These are phyloP conservation scores for Echinosophora koreensis DNA, from an alignment of 306 rosid genomes.

Conservation along the genomic window DNA sequence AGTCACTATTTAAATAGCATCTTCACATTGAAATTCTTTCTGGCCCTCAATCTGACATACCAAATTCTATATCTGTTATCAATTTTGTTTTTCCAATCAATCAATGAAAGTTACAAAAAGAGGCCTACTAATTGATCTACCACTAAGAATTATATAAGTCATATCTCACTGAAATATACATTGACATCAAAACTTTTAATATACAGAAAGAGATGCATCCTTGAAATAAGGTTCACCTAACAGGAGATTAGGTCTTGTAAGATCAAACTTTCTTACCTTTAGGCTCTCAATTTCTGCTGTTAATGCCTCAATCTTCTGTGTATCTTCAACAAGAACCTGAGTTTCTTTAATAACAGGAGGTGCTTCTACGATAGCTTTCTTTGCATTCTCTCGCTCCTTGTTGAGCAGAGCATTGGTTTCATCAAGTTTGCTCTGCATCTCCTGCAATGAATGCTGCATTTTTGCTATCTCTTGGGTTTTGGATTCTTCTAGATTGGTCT, in stretches of 20 bases:
- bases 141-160: slow-evolving; percentile 13
- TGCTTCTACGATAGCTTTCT: slow-evolving; percentile 70
- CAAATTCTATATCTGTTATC: slow-evolving; percentile 5
- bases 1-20: not conserved
- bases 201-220: slow-evolving; percentile 29
- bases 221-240: slow-evolving; percentile 39
- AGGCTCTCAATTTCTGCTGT: slow-evolving; percentile 69
- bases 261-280: slow-evolving; percentile 61
- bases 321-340: slow-evolving; percentile 80
- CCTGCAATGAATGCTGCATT: slow-evolving; percentile 76
- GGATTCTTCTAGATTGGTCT: slow-evolving; percentile 87
- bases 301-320: slow-evolving; percentile 65
- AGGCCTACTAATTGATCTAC: slow-evolving; percentile 1
- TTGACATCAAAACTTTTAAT: slow-evolving; percentile 16
- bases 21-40: slow-evolving; percentile 27
- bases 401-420: slow-evolving; percentile 70
- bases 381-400: slow-evolving; percentile 73
- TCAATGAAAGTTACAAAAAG: slow-evolving; percentile 17
- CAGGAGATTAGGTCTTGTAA: slow-evolving; percentile 30
- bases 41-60: slow-evolving; percentile 19
- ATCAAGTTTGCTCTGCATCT: slow-evolving; percentile 70
- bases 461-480: slow-evolving; percentile 80
- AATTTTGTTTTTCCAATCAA: slow-evolving; percentile 25
- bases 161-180: slow-evolving; percentile 25
- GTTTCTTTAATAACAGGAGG: slow-evolving; percentile 80